A percentile compares a stretch with the other conserved stretches of the same genome.
phyloP scores from a whole-genome alignment of 179 eudicot species.

The Vitellaria paradoxa region DNA sequence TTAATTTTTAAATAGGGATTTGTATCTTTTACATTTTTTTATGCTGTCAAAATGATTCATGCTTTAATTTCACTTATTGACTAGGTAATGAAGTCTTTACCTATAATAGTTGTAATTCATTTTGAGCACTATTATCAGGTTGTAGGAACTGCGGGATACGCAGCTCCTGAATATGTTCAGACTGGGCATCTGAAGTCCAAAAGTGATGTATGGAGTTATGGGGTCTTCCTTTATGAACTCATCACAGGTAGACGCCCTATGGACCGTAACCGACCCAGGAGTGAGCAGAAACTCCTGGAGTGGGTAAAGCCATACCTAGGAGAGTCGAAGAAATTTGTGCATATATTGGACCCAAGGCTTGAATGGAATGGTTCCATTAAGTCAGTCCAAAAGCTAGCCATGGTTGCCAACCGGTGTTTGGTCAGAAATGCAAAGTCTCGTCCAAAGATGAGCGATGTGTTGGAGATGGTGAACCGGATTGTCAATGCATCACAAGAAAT shows the following conservation, averaged over 20 bases:
- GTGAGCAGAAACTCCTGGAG: constrained; percentile 76
- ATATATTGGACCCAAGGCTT: constrained; percentile 81
- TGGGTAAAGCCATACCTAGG: constrained; percentile 84
- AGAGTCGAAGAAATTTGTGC: constrained; percentile 63
- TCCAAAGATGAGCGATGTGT: constrained; percentile 90
- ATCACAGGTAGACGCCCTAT: constrained; percentile 86
- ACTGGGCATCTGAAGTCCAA: constrained; percentile 86
- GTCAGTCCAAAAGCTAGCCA: constrained; percentile 71
- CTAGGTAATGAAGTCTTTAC: neutral
- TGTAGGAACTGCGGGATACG: constrained; percentile 92
- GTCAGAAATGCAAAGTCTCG: constrained; percentile 65
- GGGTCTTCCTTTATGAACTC: constrained; percentile 85
- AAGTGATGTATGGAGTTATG: constrained; percentile 94
- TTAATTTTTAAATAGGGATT: neutral
- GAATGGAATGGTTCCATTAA: constrained; percentile 47
- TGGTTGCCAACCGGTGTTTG: constrained; percentile 84
- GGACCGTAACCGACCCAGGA: constrained; percentile 77
- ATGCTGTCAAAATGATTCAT: neutral
- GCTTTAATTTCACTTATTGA: neutral
- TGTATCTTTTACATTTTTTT: neutral
- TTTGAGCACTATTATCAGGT: constrained; percentile 38
- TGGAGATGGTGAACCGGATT: constrained; percentile 61
- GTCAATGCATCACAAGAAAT: constrained; percentile 47
- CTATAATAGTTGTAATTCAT: neutral
- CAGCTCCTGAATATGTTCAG: constrained; percentile 89